These are phyloP conservation scores for Aspergillus affinis DNA, from an alignment of 495 filamentous ascomycete genomes.

Conservation along the genomic window DNA sequence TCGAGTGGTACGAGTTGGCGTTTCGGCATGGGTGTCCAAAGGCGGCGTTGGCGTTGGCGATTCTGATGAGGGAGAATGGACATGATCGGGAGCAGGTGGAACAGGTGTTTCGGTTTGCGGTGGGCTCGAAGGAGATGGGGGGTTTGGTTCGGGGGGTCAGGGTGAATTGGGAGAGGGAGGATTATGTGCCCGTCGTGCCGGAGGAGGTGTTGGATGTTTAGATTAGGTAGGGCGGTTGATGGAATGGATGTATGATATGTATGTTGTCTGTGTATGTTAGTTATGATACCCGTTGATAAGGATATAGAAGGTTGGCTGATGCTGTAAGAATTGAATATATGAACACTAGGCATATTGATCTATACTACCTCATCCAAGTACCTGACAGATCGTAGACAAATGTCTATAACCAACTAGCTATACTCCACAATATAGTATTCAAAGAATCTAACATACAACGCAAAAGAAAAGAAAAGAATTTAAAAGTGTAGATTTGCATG, in stretches of 20 bases:
- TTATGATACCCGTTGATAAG: not conserved
- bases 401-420: too few relatives aligned
- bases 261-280: not conserved
- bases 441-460: too few relatives aligned
- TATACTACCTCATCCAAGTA: too few relatives aligned
- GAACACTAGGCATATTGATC: too few relatives aligned
- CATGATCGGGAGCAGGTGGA: slow-evolving; percentile 2
- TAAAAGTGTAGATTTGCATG: too few relatives aligned
- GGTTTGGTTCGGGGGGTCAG: slow-evolving; percentile 9
- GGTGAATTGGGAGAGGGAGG: slow-evolving; percentile 23
- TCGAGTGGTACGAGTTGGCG: slow-evolving; percentile 36
- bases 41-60: slow-evolving; percentile 23
- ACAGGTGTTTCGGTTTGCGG: not conserved
- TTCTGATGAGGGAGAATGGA: slow-evolving; percentile 27
- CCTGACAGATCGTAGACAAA: too few relatives aligned
- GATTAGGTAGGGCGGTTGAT: too few relatives aligned
- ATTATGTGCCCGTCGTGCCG: slow-evolving; percentile 21
- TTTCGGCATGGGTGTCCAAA: slow-evolving; percentile 2
- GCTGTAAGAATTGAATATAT: not conserved
- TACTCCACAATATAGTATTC: too few relatives aligned
- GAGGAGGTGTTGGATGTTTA: slow-evolving; percentile 21
- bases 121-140: not conserved
- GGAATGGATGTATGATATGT: not conserved
- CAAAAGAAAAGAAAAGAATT: too few relatives aligned
- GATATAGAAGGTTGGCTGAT: not conserved